Evolutionary conservation across 2,329 filamentous ascomycete species (phyloP).

Genomic region (Ophiostoma ulmi): DNA sequence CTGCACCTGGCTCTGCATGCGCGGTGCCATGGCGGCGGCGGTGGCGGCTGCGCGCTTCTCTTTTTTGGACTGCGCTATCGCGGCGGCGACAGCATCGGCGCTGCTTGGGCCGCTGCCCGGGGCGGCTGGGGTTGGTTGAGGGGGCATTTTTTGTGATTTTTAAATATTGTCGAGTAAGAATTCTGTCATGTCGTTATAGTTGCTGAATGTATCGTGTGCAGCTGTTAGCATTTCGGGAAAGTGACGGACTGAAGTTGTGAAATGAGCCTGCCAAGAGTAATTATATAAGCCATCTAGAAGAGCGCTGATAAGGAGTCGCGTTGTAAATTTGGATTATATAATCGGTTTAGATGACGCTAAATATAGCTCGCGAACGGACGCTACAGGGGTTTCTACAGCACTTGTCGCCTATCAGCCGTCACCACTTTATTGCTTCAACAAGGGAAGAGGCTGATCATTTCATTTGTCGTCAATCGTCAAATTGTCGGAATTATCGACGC

Average conservation of each 20-base stretch:
- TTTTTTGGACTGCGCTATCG: conserved; percentile 20
- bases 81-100: conserved; percentile 14
- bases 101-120: conserved; percentile 20
- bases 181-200: background rate
- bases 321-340: background rate
- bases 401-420: background rate
- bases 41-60: conserved; percentile 22
- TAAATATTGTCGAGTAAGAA: background rate
- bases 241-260: background rate
- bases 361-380: conserved; percentile 8
- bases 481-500: background rate
- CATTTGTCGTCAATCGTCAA: background rate
- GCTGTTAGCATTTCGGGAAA: background rate
- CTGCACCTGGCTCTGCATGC: conserved; percentile 47
- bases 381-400: background rate
- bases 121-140: background rate
- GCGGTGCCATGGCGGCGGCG: conserved; percentile 48
- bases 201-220: background rate
- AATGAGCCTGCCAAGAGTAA: background rate
- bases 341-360: conserved; percentile 15
- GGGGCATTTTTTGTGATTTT: background rate
- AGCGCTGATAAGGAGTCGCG: no score
- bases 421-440: background rate
- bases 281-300: background rate
- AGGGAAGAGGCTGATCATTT: background rate